Evolutionary conservation across 2,329 filamentous ascomycete species (phyloP), one percentile per base, ranked within the genome.

Genomic region (Aspergillus uvarum): DNA sequence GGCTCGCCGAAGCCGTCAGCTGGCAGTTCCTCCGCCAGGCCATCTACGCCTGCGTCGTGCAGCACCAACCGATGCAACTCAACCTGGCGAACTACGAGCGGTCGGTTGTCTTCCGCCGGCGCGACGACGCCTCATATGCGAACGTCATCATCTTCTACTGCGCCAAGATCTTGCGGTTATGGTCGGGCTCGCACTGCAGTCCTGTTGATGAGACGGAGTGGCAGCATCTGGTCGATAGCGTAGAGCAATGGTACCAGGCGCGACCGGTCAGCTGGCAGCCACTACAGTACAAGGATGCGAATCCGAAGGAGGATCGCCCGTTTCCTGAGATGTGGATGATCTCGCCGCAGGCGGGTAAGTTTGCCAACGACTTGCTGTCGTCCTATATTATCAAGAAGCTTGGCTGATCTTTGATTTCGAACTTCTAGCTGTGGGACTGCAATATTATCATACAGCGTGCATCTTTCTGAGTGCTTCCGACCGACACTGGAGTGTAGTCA

Each of bases 1-100:
- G 77, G 1, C 64, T 79, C 1, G 73, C 72, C 0, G 77, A 79
- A 62, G 76, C 76, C 10, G 72, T 75, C 2, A 77, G 75, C 52
- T 79, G 77, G 77, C 76, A 77, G 47, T 76, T 76, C 8, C 65
- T 79, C 3, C 70, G 77, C 11, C 76, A 79, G 61, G 76, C 77
- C 35, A 77, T 79, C 24, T 79, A 78, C 53, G 71, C 76, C 8
- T 76, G 74, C 0, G 63, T 79, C 4, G 73, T 74, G 5, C 72
- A 75, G 51, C 67, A 72, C 50, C 70, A 75, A 22, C 73, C 73
- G 1, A 68, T 78, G n/a, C 73, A 74, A 49, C 68, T 79, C 5
- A 67, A 75, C 19, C 53, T 79, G 19, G 68, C 71, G 16, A 78
- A 76, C 32, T 79, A 76, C 49, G 73, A 76, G 47, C 67, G 70